Base-by-base conservation (phyloP, 2,329 filamentous ascomycete species). In the Fusarium odoratissimum region DNA sequence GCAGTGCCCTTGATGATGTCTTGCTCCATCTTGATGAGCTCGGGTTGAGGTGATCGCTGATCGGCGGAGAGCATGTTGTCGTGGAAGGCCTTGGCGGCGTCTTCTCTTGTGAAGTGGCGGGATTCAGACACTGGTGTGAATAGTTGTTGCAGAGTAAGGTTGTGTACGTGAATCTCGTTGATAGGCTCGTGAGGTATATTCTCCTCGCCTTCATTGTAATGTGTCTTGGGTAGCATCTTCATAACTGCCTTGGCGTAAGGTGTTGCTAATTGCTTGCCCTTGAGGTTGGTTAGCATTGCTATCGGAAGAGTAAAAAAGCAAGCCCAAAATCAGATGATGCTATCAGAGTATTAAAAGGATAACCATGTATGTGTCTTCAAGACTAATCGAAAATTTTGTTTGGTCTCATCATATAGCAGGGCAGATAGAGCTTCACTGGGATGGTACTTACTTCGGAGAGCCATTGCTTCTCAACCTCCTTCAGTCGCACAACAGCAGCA, bases 361-460 rank as follows among this genome's bases (percentile, higher is more conserved):
- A 95, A 98, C 93, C 94, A 96, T 91, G 87, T 91, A 82, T 66
- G 86, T 83, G 95, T 98, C 95, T 97, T 98, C 88, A 97, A 97
- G 95, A 98, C 95, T 98, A 97, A 98, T 98, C 95, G 95, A 92
- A 92, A 91, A 91, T 90, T 89, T 88, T 90, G 84, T 86, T 88
- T 93, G 84, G 80, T 89, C 78, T 83, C 88, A 90, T 90, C 88
- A 90, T 82, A 79, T 68, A 64, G 74, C 55, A 40, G 30, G 49
- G 28, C 21, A 55, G 54, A 30, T 41, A 13, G 55, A 60, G 40
- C 64, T 37, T 31, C 51, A 54, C 52, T 33, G 37, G 40, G 19
- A 37, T 11, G 21, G 44, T 63, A 80, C 93, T 87, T 88, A 97
- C 95, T 86, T 95, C 87, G 76, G 86, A 81, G 71, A 88, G 81